These are phyloP conservation scores for Colletotrichum musicola DNA, from an alignment of 2,329 filamentous ascomycete species.

Conservation along the genomic window DNA sequence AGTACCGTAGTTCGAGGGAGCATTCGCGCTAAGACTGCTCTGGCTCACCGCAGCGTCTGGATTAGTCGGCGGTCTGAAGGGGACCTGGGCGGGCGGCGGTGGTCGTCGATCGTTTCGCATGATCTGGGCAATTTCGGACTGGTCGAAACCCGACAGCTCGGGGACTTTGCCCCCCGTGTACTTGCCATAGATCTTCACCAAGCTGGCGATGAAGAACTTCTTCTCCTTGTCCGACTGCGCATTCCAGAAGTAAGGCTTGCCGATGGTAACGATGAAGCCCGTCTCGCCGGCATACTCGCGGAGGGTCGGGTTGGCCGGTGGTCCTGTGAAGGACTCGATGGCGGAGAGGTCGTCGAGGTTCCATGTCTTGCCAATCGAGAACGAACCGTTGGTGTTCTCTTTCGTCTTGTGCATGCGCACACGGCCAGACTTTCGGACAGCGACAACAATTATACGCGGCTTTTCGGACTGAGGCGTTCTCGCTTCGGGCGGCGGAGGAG, in stretches of 20 bases:
- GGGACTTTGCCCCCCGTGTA: conserved; percentile 91
- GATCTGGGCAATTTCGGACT: conserved; percentile 81
- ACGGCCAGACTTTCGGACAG: conserved; percentile 90
- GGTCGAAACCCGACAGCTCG: conserved; percentile 84
- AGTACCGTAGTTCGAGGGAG: conserved; percentile 49
- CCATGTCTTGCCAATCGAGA: conserved; percentile 99
- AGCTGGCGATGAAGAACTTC: conserved; percentile 96
- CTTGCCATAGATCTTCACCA: conserved; percentile 96
- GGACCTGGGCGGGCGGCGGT: conserved; percentile 41
- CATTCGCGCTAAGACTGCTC: conserved; percentile 40
- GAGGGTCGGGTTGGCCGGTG: conserved; percentile 68
- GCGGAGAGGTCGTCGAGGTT: conserved; percentile 86
- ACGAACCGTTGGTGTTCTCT: conserved; percentile 92
- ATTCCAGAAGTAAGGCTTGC: conserved; percentile 98
- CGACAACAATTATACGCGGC: conserved; percentile 89
- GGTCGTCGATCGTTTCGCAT: conserved; percentile 67
- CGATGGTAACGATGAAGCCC: conserved; percentile 89
- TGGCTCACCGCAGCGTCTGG: conserved; percentile 40
- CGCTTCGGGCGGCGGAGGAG: conserved; percentile 85
- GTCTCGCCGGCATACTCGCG: conserved; percentile 84
- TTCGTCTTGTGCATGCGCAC: conserved; percentile 97
- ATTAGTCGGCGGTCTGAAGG: conserved; percentile 27
- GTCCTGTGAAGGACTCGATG: conserved; percentile 84
- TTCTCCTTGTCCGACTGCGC: conserved; percentile 95
- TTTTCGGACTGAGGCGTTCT: conserved; percentile 81